Percentiles rank a stretch among this genome's conserved stretches.
These are phyloP conservation scores for Phlyctochytrium arcticum DNA, from an alignment of 192 early-diverging fungal genomes.

Conservation along the genomic window DNA sequence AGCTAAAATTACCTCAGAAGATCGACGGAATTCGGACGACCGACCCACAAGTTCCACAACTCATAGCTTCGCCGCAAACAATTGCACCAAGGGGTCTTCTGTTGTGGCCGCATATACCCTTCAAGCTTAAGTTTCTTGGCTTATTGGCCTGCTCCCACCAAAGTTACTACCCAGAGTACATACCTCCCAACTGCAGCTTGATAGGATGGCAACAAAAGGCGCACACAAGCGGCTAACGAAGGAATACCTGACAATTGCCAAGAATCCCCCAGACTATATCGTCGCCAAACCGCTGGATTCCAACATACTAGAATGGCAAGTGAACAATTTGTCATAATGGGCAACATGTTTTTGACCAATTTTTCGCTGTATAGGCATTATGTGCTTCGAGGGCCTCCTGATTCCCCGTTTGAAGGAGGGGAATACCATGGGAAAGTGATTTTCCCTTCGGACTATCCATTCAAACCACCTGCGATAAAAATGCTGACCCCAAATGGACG, in stretches of 20 bases:
- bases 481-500: conserved; percentile 64
- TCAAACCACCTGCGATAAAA: conserved; percentile 58
- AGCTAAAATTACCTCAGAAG: too few species aligned
- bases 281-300: conserved; percentile 85
- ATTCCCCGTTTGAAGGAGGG: conserved; percentile 85
- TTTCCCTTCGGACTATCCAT: conserved; percentile 95
- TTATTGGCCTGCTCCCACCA: too few species aligned
- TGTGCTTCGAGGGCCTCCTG: conserved; percentile 92
- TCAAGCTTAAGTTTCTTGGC: too few species aligned
- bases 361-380: conserved; percentile 71
- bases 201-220: conserved; percentile 43
- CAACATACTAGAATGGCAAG: conserved; percentile 94
- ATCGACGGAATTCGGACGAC: too few species aligned
- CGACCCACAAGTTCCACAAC: too few species aligned
- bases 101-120: too few species aligned
- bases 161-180: too few species aligned
- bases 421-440: conserved; percentile 93
- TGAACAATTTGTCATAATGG: background rate
- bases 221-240: conserved; percentile 48
- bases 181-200: background rate
- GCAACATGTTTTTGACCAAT: background rate
- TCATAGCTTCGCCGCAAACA: too few species aligned
- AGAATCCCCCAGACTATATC: conserved; percentile 79
- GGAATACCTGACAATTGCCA: conserved; percentile 43
- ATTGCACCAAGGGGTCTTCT: too few species aligned